Base-by-base conservation (phyloP, 371 early-diverging fungal species). In the Dentiscutata heterogama region DNA sequence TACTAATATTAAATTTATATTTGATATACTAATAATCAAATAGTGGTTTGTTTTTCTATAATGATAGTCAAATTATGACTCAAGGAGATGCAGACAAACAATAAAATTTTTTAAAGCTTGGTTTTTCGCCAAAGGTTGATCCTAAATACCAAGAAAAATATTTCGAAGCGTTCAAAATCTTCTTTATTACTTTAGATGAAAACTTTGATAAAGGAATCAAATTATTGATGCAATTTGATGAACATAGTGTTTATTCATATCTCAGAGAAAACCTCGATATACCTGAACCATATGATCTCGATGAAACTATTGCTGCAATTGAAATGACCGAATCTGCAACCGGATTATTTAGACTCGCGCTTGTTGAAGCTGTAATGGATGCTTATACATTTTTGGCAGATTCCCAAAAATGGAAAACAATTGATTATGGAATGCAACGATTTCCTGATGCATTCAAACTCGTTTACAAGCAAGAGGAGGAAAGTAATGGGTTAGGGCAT, bases 351-450 rank as follows among this genome's bases (percentile, higher is more conserved):
- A 18, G 27, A 20, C 14, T 64, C 8, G 31, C 16, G 31, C 10
- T 70, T 70, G 11, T 70, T 70, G 46, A 42, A 42, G 11, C 42
- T 16, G 70, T 42, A 10, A 70, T 70, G 6, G 70, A 39, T 42
- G 18, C n/a, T 22, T 70, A 68, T 70, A 70, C 70, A 6, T 70
- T 70, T 70, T 13, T 5, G 18, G 16, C 3, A 18, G 5, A 31
- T 31, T 31, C 35, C 3, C 35, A 42, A 70, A 6, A 7, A 5
- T 70, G 70, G 70, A 42, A 70, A 50, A 70, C 70, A 3, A 70
- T 68, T 42, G 42, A 68, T 42, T n/a, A 68, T n/a, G 70, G 70
- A 42, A 68, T 68, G 70, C 46, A 35, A 68, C 39, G 70, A 68
- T 68, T 42, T 68, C 70, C 70, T 42, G 8, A 68, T 68, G 70